Conservation (phyloP, 139 green algal genomes). For the Penium margaritaceum region DNA sequence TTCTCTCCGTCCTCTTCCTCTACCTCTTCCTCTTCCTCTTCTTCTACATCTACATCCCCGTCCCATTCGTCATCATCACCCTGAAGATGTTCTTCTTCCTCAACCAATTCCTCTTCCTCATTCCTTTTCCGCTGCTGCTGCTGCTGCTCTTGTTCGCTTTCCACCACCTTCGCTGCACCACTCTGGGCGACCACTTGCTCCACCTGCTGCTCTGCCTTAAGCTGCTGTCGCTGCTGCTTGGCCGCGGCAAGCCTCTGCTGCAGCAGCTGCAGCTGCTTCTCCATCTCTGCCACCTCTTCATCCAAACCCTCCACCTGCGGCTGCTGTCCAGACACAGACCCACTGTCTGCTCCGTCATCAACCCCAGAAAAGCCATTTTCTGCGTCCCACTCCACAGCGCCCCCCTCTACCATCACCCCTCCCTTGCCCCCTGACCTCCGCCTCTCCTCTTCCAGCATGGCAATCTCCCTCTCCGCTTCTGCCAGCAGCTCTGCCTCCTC, state of each 20-base stretch:
- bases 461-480: conserved; percentile 39
- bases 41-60: not conserved
- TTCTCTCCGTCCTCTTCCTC: too few relatives aligned
- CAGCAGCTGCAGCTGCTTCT: conserved; percentile 17
- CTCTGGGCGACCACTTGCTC: not conserved
- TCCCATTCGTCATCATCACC: conserved; percentile 19
- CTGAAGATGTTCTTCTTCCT: not conserved
- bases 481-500: conserved; percentile 36
- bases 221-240: not conserved
- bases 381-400: too few relatives aligned
- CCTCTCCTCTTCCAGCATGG: conserved; percentile 25
- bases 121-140: not conserved
- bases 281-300: conserved; percentile 13
- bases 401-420: too few relatives aligned
- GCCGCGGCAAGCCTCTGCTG: not conserved
- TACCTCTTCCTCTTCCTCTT: not conserved
- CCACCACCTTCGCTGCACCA: not conserved
- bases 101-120: conserved; percentile 10
- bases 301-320: conserved; percentile 19
- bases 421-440: too few relatives aligned
- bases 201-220: not conserved
- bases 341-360: too few relatives aligned
- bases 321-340: too few relatives aligned
- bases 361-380: too few relatives aligned
- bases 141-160: not conserved